Base-by-base conservation (phyloP, 129 eudicot species). In the Arctium minus region DNA sequence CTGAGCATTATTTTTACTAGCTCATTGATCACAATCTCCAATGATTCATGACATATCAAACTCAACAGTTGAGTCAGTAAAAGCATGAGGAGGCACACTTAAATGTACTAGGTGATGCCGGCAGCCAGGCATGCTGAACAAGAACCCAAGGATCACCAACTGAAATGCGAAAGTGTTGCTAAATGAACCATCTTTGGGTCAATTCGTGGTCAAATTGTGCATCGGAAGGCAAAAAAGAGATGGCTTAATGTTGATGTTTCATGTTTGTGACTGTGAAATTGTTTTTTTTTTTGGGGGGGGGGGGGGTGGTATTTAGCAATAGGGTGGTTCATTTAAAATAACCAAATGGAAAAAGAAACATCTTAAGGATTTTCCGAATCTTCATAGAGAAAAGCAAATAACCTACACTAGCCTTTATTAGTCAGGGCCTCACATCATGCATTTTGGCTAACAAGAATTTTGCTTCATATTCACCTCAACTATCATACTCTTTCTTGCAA, bases 401-500 rank as follows among this genome's bases (percentile, higher is more conserved):
- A 32, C 53, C 70, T 53, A 53, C 10, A 8, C 4, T 53, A 13
- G 65, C 4, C 22, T 53, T 53, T 15, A 53, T 53, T 15, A 53
- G 22, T 53, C 18, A 53, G 65, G 65, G 18, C 65, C 65, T 53
- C 65, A 53, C 27, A 15, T 53, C 62, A 77, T 60, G 33, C 18
- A 48, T 60, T 60, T 60, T 46, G 42, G 68, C 69, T 48, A 46
- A 75, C 18, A 60, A 76, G 7, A 56, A 32, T 12, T 15, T 76
- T 76, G 71, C 44, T 53, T 33, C 17, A 6, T 32, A 33, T 50
- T 11, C 48, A 17, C 79, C 40, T 48, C 60, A 48, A 74, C 53
- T 42, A 18, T n/a, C 77, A 37, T 33, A 73, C 40, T 42, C 38
- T 75, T 75, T 75, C 69, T 75, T 75, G 69, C 79, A 46, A 13